Conservation (phyloP, 2,329 filamentous ascomycete genomes). For the Cordyceps cicadae region DNA sequence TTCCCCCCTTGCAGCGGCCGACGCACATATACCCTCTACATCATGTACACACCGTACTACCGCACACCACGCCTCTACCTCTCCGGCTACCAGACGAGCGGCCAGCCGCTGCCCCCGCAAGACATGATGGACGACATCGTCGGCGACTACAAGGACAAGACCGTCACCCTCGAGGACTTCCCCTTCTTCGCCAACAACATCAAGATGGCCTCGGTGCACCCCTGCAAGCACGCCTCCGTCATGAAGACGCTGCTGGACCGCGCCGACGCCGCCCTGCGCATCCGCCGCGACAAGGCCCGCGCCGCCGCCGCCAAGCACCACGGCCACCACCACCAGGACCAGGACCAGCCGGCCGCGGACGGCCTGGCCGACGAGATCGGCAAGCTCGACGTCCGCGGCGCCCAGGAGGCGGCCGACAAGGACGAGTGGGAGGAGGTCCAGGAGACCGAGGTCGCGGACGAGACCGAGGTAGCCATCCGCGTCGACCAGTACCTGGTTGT, state of each 20-base stretch:
- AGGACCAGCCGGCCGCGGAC: slow-evolving; percentile 52
- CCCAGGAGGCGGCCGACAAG: slow-evolving; percentile 29
- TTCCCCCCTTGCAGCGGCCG: slow-evolving; percentile 52
- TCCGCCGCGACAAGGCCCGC: slow-evolving; percentile 74
- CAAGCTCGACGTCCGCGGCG: slow-evolving; percentile 49
- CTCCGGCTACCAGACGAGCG: slow-evolving; percentile 74
- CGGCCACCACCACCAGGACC: neutral
- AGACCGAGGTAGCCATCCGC: slow-evolving; percentile 67
- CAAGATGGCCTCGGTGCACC: slow-evolving; percentile 95
- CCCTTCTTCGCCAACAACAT: slow-evolving; percentile 85
- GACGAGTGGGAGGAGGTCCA: slow-evolving; percentile 61
- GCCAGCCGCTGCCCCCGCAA: slow-evolving; percentile 71
- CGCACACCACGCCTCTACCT: slow-evolving; percentile 92
- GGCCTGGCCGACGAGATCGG: slow-evolving; percentile 76
- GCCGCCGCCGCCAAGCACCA: slow-evolving; percentile 35
- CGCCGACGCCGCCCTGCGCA: slow-evolving; percentile 84
- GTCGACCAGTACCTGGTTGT: slow-evolving; percentile 87
- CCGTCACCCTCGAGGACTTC: slow-evolving; percentile 95
- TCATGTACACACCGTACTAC: slow-evolving; percentile 96
- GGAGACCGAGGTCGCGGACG: slow-evolving; percentile 49
- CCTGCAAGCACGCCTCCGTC: slow-evolving; percentile 92
- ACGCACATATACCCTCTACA: slow-evolving; percentile 96
- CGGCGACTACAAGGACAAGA: slow-evolving; percentile 97
- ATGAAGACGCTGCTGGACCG: slow-evolving; percentile 98
- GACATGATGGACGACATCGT: slow-evolving; percentile 96